phyloP scores from a whole-genome alignment of 2,329 filamentous ascomycete species.

The Arthrobotrys pseudoclavata region DNA sequence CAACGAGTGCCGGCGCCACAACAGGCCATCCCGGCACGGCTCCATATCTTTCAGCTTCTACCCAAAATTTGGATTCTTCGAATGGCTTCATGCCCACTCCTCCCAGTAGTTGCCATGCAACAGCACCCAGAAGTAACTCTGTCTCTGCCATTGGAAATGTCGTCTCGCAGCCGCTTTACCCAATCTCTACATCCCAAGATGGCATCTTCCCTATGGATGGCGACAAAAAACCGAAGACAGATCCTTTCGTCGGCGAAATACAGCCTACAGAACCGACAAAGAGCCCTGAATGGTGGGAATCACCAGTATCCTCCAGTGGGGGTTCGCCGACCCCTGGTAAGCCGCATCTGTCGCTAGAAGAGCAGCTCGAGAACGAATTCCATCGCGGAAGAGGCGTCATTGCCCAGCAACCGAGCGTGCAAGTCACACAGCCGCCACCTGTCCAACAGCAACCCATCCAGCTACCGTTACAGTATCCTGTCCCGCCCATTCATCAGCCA shows the following conservation, averaged over 20 bases:
- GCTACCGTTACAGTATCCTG: neutral
- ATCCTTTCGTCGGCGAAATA: constrained; percentile 36
- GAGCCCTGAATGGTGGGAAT: constrained; percentile 54
- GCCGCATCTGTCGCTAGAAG: constrained; percentile 34
- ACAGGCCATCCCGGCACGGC: constrained; percentile 28
- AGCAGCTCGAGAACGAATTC: constrained; percentile 56
- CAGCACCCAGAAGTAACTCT: constrained; percentile 44
- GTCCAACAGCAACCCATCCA: constrained; percentile 25
- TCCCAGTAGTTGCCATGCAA: constrained; percentile 40
- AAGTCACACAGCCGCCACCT: constrained; percentile 1
- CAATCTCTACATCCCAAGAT: constrained; percentile 41
- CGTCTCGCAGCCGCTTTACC: constrained; percentile 32
- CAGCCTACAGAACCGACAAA: constrained; percentile 10
- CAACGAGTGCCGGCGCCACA: constrained; percentile 45
- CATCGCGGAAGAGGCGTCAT: constrained; percentile 47
- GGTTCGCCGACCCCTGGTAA: constrained; percentile 31
- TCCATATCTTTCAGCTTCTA: constrained; percentile 18
- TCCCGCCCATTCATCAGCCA: constrained; percentile 11
- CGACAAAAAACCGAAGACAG: constrained; percentile 28
- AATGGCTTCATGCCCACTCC: constrained; percentile 30
- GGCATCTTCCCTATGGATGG: constrained; percentile 48
- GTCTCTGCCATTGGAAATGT: constrained; percentile 42
- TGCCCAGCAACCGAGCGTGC: constrained; percentile 15
- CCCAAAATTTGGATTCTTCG: constrained; percentile 1
- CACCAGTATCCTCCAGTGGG: constrained; percentile 34